Evolutionary conservation across 1,284 basidiomycete species (phyloP).

Genomic region (Marasmius fiardii): DNA sequence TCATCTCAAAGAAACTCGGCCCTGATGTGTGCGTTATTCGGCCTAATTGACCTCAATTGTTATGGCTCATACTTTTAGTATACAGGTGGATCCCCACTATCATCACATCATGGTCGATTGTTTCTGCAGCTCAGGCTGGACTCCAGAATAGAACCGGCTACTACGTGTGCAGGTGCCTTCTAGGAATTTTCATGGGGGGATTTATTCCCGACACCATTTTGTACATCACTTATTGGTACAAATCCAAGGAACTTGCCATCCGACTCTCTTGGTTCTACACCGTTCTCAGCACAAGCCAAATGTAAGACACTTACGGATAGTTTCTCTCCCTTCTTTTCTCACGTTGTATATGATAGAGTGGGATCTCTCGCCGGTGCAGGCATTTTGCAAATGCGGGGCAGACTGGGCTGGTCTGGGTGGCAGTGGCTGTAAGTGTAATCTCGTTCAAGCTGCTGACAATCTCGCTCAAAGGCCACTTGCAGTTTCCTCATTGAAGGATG

Average conservation of each 20-base stretch:
- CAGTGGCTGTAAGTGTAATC: conserved; percentile 30
- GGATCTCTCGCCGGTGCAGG: conserved; percentile 57
- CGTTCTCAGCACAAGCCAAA: background rate
- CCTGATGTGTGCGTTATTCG: background rate
- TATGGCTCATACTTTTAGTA: conserved; percentile 47
- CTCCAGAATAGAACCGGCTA: conserved; percentile 54
- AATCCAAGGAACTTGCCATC: conserved; percentile 53
- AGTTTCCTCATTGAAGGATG: conserved; percentile 43
- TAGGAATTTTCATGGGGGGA: conserved; percentile 30
- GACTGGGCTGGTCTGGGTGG: conserved; percentile 59
- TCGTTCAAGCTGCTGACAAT: background rate
- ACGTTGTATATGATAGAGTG: background rate
- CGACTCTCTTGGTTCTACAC: conserved; percentile 68
- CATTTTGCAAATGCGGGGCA: conserved; percentile 57
- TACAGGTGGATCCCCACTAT: conserved; percentile 64
- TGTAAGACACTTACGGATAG: background rate
- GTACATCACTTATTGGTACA: background rate
- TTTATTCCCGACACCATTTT: conserved; percentile 48
- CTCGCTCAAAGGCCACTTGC: conserved; percentile 24
- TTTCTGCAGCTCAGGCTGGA: conserved; percentile 56
- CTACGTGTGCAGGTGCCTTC: conserved; percentile 37
- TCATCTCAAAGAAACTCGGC: conserved; percentile 52
- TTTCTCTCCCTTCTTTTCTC: background rate
- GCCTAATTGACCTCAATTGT: background rate
- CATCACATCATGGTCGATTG: conserved; percentile 25